A percentile compares a stretch with the other conserved stretches of the same genome.
Conservation (phyloP, 2,329 filamentous ascomycete species). For the Aspergillus ochraceoroseus region DNA sequence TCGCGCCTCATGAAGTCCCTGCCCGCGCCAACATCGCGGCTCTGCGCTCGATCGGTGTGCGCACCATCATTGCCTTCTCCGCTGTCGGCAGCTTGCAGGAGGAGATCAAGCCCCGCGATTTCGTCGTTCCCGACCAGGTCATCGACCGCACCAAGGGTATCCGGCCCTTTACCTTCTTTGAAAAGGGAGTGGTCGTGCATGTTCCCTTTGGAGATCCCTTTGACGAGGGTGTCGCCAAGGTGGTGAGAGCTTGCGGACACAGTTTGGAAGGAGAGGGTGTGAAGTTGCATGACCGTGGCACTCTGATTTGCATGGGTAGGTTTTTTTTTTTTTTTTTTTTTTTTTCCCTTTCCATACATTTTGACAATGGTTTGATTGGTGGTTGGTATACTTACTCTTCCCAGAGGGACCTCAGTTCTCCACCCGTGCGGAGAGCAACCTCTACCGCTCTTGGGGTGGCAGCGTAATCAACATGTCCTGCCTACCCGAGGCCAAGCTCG, state of each 20-base stretch:
- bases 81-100: conserved; percentile 91
- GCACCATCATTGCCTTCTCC: conserved; percentile 87
- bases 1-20: conserved; percentile 92
- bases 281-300: conserved; percentile 75
- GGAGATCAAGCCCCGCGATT: conserved; percentile 91
- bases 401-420: conserved; percentile 96
- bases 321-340: no score
- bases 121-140: conserved; percentile 91
- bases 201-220: conserved; percentile 96
- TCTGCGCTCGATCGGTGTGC: conserved; percentile 82
- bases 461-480: conserved; percentile 98
- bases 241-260: conserved; percentile 73
- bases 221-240: conserved; percentile 67
- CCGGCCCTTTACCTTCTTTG: conserved; percentile 90
- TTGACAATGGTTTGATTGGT: background rate
- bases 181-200: conserved; percentile 77
- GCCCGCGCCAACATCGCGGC: conserved; percentile 96
- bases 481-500: conserved; percentile 91
- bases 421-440: conserved; percentile 87
- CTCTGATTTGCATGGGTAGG: conserved; percentile 85
- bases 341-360: background rate
- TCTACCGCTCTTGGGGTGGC: conserved; percentile 92
- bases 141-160: conserved; percentile 97
- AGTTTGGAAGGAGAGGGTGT: conserved; percentile 78
- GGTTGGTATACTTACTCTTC: conserved; percentile 9